Conservation (phyloP, 352 stramenopile species). For the Phytopythium litorale region DNA sequence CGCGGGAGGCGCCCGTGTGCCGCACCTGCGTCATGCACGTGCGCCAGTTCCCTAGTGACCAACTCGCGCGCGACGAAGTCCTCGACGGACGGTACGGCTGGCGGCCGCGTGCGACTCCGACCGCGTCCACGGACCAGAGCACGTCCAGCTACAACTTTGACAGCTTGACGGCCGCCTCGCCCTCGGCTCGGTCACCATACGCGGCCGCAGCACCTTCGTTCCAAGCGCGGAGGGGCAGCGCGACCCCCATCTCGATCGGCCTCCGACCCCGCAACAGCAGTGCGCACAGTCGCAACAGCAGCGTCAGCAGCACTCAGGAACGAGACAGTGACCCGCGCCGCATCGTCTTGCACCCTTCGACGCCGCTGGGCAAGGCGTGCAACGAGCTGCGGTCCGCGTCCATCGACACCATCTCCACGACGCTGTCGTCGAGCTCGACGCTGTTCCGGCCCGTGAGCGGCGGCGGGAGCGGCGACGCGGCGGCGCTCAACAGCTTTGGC, state of each 20-base stretch:
- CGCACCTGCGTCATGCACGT: conserved; percentile 27
- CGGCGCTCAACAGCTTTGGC: neutral
- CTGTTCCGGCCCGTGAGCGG: conserved; percentile 1
- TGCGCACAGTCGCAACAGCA: neutral
- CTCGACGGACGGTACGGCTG: conserved; percentile 13
- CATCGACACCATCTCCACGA: conserved; percentile 8
- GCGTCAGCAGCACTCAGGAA: neutral
- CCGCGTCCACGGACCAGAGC: neutral
- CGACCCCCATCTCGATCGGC: neutral
- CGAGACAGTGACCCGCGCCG: neutral
- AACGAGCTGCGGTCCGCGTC: conserved; percentile 4
- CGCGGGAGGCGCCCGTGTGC: conserved; percentile 26
- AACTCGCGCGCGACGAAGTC: conserved; percentile 27
- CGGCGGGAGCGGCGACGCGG: neutral
- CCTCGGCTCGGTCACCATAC: conserved; percentile 2
- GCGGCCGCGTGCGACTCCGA: neutral
- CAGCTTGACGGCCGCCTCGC: neutral
- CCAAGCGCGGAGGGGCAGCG: neutral
- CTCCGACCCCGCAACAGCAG: conserved; percentile 1
- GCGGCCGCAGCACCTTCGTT: neutral
- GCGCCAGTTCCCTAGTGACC: conserved; percentile 16
- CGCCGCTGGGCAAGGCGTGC: conserved; percentile 1
- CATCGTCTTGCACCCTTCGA: conserved; percentile 2
- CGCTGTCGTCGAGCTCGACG: conserved; percentile 2
- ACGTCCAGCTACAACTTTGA: neutral